phyloP scores from a whole-genome alignment of 2,329 filamentous ascomycete genomes.

The Talaromyces amestolkiae region DNA sequence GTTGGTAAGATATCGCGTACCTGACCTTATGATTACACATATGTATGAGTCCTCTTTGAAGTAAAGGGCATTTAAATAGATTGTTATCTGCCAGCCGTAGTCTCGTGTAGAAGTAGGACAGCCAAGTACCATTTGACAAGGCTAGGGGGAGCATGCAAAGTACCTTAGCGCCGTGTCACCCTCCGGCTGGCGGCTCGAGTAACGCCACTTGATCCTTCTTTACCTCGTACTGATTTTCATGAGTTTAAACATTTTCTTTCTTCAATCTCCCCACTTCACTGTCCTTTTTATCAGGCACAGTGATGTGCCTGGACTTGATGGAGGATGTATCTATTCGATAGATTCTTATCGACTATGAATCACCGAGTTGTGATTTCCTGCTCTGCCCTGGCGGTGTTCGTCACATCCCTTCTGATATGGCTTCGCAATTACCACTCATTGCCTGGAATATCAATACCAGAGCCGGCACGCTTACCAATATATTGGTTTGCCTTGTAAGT shows the following conservation, averaged over 20 bases:
- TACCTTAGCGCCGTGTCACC: background rate
- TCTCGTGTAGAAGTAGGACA: too few relatives aligned
- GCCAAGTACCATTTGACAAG: too few relatives aligned
- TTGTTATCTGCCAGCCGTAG: background rate
- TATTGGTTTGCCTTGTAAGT: conserved; percentile 20
- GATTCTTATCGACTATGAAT: conserved; percentile 8
- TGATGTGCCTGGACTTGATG: background rate
- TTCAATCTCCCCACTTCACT: background rate
- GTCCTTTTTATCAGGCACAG: background rate
- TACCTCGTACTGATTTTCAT: background rate
- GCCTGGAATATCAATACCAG: conserved; percentile 6
- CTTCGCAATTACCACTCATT: conserved; percentile 10
- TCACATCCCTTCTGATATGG: conserved; percentile 15
- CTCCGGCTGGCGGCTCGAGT: background rate
- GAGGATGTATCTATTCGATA: background rate
- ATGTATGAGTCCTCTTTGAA: background rate
- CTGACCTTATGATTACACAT: conserved; percentile 3
- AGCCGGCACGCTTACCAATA: background rate
- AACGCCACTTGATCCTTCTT: background rate
- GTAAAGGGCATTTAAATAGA: background rate
- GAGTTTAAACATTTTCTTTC: background rate
- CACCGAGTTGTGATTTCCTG: conserved; percentile 11
- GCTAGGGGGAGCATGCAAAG: too few relatives aligned
- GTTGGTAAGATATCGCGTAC: conserved; percentile 9
- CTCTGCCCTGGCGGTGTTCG: conserved; percentile 13